Base-by-base conservation (phyloP, 352 stramenopile genomes). In the Phytopythium delawarense region DNA sequence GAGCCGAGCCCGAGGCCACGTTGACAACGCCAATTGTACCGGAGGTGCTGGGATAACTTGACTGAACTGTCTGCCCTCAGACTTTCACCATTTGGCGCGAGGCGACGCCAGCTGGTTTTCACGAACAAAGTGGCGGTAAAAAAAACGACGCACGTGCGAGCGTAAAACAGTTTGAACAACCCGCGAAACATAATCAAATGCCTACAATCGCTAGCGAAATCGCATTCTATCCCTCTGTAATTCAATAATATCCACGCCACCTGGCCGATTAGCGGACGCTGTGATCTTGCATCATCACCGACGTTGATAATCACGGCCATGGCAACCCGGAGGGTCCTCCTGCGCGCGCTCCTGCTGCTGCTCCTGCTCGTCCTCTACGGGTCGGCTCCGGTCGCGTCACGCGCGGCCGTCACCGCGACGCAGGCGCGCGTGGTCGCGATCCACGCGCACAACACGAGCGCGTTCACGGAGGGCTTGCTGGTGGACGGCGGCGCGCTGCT, bases 381-480 rank as follows among this genome's bases (percentile, higher is more conserved):
- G 45, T 32, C 45, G 45, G 45, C 21, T 20, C 42, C 6, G 42
- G 12, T 13, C 42, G 1, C 42, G n/a, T 51, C 45, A 20, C 13
- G 45, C 45, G 59, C 44, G 55, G 30, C 49, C 45, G 35, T 57
- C 20, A 2, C 18, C 23, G 42, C 45, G n/a, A 88, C 81, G 45
- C 67, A 70, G 40, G 82, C 87, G 52, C 67, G 67, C 12, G 44
- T 93, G 46, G 72, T 93, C 25, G 73, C 66, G 18, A 81, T 93
- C 63, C 73, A 87, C 46, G 78, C 78, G 53, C 84, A 93, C 71
- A 84, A 91, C 68, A 60, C 62, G 25, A 75, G 66, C 59, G 71
- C 79, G 12, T 93, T 92, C 65, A 94, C 82, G 1, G 82, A 94
- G 66, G 85, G 85, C 0, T 67, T 94, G 34, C 74, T 89, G 49